Conservation (phyloP, 2,329 filamentous ascomycete genomes). For the Colletotrichum sidae region DNA sequence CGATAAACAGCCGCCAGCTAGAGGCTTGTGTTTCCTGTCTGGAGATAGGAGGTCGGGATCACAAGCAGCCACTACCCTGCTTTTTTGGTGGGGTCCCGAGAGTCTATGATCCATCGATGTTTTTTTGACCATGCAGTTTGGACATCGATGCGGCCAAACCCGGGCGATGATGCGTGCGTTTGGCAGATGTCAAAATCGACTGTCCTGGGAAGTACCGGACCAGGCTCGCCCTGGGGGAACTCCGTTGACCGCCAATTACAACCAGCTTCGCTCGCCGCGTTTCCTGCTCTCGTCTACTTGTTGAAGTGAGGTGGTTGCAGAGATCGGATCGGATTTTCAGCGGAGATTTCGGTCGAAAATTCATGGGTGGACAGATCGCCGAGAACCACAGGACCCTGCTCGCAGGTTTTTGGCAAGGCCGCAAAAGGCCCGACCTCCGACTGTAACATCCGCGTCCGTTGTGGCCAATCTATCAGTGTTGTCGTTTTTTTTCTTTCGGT, state of each 20-base stretch:
- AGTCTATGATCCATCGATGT: slow-evolving; percentile 38
- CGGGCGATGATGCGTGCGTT: slow-evolving; percentile 32
- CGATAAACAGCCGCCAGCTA: slow-evolving; percentile 14
- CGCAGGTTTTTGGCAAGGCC: slow-evolving; percentile 17
- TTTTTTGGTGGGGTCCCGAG: slow-evolving; percentile 29
- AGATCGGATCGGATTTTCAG: slow-evolving; percentile 33
- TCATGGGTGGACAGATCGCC: slow-evolving; percentile 25
- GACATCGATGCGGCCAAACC: slow-evolving; percentile 34
- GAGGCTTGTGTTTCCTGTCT: slow-evolving; percentile 8
- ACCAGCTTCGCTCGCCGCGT: not conserved
- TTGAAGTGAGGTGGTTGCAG: not conserved
- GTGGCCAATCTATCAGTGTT: not conserved
- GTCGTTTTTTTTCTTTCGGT: not conserved
- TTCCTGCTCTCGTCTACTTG: not conserved
- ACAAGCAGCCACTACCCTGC: slow-evolving; percentile 33
- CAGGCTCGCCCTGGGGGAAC: not conserved
- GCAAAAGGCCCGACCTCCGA: slow-evolving; percentile 30
- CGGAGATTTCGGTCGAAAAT: slow-evolving; percentile 33
- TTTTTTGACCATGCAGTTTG: slow-evolving; percentile 20
- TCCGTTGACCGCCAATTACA: slow-evolving; percentile 11
- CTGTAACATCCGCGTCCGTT: slow-evolving; percentile 13
- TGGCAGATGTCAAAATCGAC: slow-evolving; percentile 34
- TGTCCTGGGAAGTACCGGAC: not conserved
- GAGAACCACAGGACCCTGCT: slow-evolving; percentile 17
- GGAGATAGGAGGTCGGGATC: slow-evolving; percentile 31